phyloP scores from a whole-genome alignment of 1,139 yeast species.

The Blastobotrys apis region DNA sequence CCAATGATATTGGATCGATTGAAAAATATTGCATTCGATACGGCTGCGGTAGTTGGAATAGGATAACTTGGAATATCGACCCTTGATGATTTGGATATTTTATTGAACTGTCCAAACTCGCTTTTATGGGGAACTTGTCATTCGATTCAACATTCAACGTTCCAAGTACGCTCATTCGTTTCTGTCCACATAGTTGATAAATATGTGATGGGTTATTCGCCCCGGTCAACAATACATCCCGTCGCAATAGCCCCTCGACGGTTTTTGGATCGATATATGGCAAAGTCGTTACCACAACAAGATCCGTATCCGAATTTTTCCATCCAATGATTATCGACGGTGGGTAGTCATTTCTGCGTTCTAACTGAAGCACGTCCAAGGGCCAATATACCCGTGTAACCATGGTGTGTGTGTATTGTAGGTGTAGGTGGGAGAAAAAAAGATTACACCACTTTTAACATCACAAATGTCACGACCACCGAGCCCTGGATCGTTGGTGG shows the following conservation, averaged over 20 bases:
- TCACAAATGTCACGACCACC: slow-evolving; percentile 8
- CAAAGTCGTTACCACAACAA: slow-evolving; percentile 35
- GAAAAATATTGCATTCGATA: slow-evolving; percentile 76
- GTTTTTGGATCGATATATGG: slow-evolving; percentile 29
- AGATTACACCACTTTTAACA: neutral
- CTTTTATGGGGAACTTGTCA: slow-evolving; percentile 8
- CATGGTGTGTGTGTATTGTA: neutral
- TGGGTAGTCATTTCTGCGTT: slow-evolving; percentile 21
- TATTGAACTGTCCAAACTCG: slow-evolving; percentile 9
- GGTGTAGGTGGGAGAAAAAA: neutral
- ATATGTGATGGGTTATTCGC: slow-evolving; percentile 27
- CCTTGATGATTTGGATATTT: slow-evolving; percentile 11
- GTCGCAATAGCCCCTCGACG: slow-evolving; percentile 28
- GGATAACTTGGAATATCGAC: slow-evolving; percentile 40
- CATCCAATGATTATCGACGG: slow-evolving; percentile 35
- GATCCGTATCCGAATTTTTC: slow-evolving; percentile 29
- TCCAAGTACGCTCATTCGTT: slow-evolving; percentile 30
- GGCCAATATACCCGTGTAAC: slow-evolving; percentile 39
- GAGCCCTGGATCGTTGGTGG: slow-evolving; percentile 8
- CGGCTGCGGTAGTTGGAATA: slow-evolving; percentile 72
- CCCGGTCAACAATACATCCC: slow-evolving; percentile 29
- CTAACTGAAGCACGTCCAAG: slow-evolving; percentile 27
- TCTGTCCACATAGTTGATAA: slow-evolving; percentile 29
- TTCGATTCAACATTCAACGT: slow-evolving; percentile 20
- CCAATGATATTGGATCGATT: slow-evolving; percentile 63